Evolutionary conservation across 179 eudicot genomes (phyloP).

Genomic region (Pouteria campechiana): DNA sequence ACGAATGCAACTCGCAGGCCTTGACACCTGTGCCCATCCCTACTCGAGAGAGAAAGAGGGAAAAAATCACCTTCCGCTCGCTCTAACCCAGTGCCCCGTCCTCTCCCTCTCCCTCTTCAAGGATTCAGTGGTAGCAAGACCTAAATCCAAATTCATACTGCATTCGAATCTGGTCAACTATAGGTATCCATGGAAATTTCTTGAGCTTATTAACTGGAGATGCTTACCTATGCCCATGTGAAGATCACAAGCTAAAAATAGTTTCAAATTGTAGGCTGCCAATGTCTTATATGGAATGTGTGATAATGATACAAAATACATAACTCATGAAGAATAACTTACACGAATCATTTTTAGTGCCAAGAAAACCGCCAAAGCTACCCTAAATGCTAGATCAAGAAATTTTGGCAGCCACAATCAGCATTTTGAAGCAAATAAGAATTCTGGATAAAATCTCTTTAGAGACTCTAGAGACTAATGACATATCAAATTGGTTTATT

Average conservation of each 20-base stretch:
- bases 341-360: slow-evolving; percentile 82
- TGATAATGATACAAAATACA: no score
- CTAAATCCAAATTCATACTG: neutral
- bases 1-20: no score
- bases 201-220: neutral
- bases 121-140: neutral
- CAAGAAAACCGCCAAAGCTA: slow-evolving; percentile 80
- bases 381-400: slow-evolving; percentile 90
- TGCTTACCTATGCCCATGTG: neutral
- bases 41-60: no score
- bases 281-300: no score
- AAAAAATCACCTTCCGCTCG: no score
- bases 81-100: no score
- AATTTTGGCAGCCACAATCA: slow-evolving; percentile 60
- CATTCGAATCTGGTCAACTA: neutral
- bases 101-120: no score
- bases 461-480: neutral
- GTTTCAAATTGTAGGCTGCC: no score
- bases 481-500: neutral
- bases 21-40: no score
- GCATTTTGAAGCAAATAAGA: neutral
- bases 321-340: no score
- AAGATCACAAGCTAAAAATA: neutral
- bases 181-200: neutral
- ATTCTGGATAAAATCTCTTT: neutral